Percentiles rank a stretch among this genome's conserved stretches.
These are phyloP conservation scores for Fusarium scirpi DNA, from an alignment of 2,329 filamentous ascomycete species.

Conservation along the genomic window DNA sequence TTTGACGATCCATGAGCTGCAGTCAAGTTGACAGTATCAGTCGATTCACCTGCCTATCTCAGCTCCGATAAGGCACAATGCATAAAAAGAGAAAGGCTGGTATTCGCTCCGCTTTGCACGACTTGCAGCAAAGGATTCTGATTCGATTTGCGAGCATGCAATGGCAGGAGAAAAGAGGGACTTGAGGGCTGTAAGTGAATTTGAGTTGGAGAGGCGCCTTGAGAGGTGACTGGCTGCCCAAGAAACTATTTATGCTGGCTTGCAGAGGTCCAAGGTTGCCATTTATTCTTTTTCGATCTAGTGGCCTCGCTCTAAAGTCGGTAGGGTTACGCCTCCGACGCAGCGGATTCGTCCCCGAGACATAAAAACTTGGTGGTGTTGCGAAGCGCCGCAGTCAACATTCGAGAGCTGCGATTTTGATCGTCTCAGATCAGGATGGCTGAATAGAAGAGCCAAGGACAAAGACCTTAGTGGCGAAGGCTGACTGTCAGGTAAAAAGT, in stretches of 20 bases:
- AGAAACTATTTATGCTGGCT: conserved; percentile 29
- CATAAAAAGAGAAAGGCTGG: conserved; percentile 10
- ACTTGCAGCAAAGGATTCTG: conserved; percentile 39
- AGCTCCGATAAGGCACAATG: conserved; percentile 20
- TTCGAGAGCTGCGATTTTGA: conserved; percentile 9
- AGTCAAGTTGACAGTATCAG: conserved; percentile 11
- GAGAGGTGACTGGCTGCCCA: conserved; percentile 41
- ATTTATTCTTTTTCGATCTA: conserved; percentile 33
- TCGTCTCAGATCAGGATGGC: background rate
- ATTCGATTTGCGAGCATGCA: conserved; percentile 42
- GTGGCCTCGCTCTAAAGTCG: conserved; percentile 28
- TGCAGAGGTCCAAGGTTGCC: conserved; percentile 40
- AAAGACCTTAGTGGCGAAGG: background rate
- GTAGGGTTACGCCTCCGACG: conserved; percentile 30
- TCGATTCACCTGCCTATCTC: conserved; percentile 36
- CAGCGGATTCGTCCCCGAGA: conserved; percentile 33
- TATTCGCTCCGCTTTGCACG: conserved; percentile 35
- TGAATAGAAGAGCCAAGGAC: background rate
- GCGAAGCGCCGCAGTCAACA: conserved; percentile 21
- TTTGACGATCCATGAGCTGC: conserved; percentile 1
- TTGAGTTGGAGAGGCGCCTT: conserved; percentile 33
- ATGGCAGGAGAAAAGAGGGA: conserved; percentile 37
- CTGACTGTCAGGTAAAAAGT: background rate
- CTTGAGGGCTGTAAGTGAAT: conserved; percentile 26
- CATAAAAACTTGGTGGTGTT: conserved; percentile 24